Percentiles rank a stretch among this genome's conserved stretches.
phyloP scores from a whole-genome alignment of 257 asterid genomes.

The Gardenia jasminoides region DNA sequence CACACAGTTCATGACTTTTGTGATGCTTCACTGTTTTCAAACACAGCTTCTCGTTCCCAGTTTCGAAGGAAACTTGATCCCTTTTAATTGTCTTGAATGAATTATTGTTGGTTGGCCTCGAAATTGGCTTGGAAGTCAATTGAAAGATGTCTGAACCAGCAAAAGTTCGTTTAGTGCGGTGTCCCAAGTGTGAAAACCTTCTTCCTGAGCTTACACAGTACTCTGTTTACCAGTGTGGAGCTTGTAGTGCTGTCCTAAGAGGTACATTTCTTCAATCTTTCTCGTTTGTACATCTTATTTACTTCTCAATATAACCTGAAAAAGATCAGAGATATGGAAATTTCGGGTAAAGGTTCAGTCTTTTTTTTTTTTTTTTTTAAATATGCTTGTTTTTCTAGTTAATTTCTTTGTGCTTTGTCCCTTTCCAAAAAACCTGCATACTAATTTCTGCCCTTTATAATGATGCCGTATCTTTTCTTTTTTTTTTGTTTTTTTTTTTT shows the following conservation, averaged over 20 bases:
- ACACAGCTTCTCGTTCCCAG: no score
- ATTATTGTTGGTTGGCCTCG: constrained; percentile 23
- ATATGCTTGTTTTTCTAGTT: background rate
- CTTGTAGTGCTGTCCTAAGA: constrained; percentile 75
- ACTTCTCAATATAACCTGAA: background rate
- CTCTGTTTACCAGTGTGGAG: constrained; percentile 82
- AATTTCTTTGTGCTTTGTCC: background rate
- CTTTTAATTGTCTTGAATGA: background rate
- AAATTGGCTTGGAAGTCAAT: constrained; percentile 16
- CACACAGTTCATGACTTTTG: background rate
- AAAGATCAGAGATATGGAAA: background rate
- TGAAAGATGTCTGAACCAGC: constrained; percentile 62
- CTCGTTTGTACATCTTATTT: background rate
- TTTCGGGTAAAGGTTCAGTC: background rate
- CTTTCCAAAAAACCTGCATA: constrained; percentile 6
- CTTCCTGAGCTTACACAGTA: constrained; percentile 70
- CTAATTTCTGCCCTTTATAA: background rate
- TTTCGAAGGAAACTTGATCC: background rate
- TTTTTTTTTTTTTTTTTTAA: no score
- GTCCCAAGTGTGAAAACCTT: constrained; percentile 76
- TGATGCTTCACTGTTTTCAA: background rate
- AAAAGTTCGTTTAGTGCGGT: constrained; percentile 74
- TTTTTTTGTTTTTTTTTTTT: background rate
- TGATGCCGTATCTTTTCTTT: background rate
- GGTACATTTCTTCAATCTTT: constrained; percentile 40